Conservation (phyloP, 2,329 filamentous ascomycete genomes). For the Fusarium sp. region DNA sequence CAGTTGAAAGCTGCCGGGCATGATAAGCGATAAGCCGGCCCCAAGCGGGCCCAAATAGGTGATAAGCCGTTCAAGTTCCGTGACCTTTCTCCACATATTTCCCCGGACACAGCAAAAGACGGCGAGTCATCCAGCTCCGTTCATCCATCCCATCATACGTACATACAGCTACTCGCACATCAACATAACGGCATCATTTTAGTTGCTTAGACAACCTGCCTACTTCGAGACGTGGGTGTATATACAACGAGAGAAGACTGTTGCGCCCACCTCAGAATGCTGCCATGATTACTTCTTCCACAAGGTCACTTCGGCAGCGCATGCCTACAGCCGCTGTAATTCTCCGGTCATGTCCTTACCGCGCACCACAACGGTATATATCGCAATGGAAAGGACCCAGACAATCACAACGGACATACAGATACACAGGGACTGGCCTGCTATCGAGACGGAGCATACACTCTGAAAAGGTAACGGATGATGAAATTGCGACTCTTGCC, state of each 20-base stretch:
- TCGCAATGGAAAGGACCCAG: constrained; percentile 17
- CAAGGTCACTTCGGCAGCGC: constrained; percentile 40
- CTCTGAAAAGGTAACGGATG: constrained; percentile 65
- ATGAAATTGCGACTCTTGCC: constrained; percentile 82
- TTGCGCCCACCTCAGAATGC: constrained; percentile 25
- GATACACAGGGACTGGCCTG: neutral
- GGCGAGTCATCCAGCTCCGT: constrained; percentile 27
- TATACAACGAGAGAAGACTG: neutral
- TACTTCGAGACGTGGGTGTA: neutral
- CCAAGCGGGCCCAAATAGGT: constrained; percentile 19
- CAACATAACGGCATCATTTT: neutral
- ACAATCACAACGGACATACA: constrained; percentile 2
- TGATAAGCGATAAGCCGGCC: constrained; percentile 39
- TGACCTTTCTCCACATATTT: constrained; percentile 10
- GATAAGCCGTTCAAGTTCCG: constrained; percentile 14
- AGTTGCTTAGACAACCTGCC: neutral
- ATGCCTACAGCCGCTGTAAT: constrained; percentile 28
- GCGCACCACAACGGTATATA: constrained; percentile 7
- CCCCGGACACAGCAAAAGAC: constrained; percentile 22
- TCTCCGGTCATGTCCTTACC: constrained; percentile 5
- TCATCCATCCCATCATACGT: neutral
- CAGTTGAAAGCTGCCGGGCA: constrained; percentile 12
- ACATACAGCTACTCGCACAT: neutral
- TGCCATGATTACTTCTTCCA: constrained; percentile 39
- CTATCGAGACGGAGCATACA: constrained; percentile 29